Percentiles rank a stretch among this genome's conserved stretches.
phyloP scores from a whole-genome alignment of 1,284 basidiomycete species.

The Phlebopus sp. region DNA sequence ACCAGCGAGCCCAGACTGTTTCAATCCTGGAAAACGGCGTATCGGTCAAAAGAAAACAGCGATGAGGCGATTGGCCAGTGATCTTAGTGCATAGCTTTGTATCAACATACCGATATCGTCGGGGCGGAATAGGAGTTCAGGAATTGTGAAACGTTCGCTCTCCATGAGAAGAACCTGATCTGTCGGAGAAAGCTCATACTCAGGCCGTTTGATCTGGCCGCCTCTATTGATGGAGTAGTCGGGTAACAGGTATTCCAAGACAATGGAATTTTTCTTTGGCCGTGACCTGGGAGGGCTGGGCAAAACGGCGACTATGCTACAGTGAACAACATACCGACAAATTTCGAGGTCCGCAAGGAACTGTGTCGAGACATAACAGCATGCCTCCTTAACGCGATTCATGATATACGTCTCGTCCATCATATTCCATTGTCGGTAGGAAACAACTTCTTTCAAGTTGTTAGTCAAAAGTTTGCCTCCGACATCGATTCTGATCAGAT shows the following conservation, averaged over 20 bases:
- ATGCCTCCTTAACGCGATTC: constrained; percentile 85
- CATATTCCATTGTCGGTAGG: constrained; percentile 97
- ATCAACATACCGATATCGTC: constrained; percentile 74
- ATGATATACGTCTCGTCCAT: constrained; percentile 94
- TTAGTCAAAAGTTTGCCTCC: constrained; percentile 95
- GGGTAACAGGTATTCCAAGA: constrained; percentile 87
- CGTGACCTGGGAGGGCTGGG: constrained; percentile 37
- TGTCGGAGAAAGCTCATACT: constrained; percentile 53
- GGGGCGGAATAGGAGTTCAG: constrained; percentile 87
- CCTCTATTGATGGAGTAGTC: constrained; percentile 74
- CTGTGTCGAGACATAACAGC: constrained; percentile 82
- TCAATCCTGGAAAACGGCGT: constrained; percentile 55
- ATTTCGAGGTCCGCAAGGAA: constrained; percentile 74
- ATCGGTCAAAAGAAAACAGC: constrained; percentile 3
- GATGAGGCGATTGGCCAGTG: constrained; percentile 6
- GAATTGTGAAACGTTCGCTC: constrained; percentile 87
- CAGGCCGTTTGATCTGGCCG: constrained; percentile 61
- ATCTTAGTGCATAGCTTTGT: constrained; percentile 7
- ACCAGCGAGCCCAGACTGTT: constrained; percentile 76
- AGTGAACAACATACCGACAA: constrained; percentile 61
- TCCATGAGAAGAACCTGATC: constrained; percentile 85
- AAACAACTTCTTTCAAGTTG: constrained; percentile 89
- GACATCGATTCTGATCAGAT: constrained; percentile 72
- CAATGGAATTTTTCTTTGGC: constrained; percentile 61
- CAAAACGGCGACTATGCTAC: constrained; percentile 14